A percentile compares a stretch with the other conserved stretches of the same genome.
phyloP scores from a whole-genome alignment of 2,329 filamentous ascomycete species.

The Clonostachys solani region DNA sequence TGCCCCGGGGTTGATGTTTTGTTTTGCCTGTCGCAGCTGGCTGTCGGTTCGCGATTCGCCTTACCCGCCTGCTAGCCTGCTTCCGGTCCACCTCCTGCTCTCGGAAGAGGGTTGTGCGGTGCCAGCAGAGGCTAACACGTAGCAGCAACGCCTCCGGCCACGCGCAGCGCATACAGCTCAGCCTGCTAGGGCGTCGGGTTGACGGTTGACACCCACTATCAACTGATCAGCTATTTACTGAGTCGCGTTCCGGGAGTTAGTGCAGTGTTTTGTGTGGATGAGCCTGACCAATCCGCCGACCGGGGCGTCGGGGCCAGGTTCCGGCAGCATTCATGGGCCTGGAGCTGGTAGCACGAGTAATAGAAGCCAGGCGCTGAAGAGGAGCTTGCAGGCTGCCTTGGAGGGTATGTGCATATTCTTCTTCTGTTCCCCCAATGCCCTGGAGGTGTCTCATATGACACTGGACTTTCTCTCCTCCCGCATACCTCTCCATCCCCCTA shows the following conservation, averaged over 20 bases:
- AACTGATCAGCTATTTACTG: too few relatives aligned
- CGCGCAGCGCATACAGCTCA: background rate
- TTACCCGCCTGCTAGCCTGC: too few relatives aligned
- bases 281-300: slow-evolving; percentile 51
- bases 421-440: too few relatives aligned
- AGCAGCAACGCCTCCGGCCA: background rate
- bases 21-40: too few relatives aligned
- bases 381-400: slow-evolving; percentile 56
- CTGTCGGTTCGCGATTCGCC: too few relatives aligned
- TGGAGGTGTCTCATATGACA: background rate
- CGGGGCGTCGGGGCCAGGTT: slow-evolving; percentile 42
- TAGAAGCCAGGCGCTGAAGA: slow-evolving; percentile 42
- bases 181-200: background rate
- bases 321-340: slow-evolving; percentile 33
- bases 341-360: slow-evolving; percentile 13
- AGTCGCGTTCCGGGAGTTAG: too few relatives aligned
- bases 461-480: background rate
- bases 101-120: too few relatives aligned
- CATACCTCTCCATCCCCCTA: background rate
- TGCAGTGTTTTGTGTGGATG: slow-evolving; percentile 24
- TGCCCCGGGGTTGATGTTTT: too few relatives aligned
- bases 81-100: too few relatives aligned
- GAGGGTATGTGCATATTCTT: slow-evolving; percentile 41
- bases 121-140: background rate
- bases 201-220: too few relatives aligned